These are phyloP conservation scores for Naematelia encephala DNA, from an alignment of 768 basidiomycete genomes.

Conservation along the genomic window DNA sequence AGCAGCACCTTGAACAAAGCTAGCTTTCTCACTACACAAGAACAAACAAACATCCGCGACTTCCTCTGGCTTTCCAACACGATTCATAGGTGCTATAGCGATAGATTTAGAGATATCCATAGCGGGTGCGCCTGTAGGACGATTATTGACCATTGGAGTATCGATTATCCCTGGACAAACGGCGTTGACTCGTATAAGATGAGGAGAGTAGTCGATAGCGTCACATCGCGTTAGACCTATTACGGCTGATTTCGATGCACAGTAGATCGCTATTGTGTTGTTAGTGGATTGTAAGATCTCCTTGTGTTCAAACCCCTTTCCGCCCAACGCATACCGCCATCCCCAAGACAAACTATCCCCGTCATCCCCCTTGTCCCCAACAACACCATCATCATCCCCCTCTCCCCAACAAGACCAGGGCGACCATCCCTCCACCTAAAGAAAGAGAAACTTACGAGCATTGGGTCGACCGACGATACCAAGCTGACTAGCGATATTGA, in stretches of 20 bases:
- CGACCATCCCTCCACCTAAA: too few species aligned
- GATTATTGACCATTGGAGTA: constrained; percentile 26
- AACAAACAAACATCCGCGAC: constrained; percentile 27
- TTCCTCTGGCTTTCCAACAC: constrained; percentile 24
- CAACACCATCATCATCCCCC: too few species aligned
- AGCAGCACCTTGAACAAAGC: constrained; percentile 26
- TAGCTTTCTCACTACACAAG: constrained; percentile 24
- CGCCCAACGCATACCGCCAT: too few species aligned
- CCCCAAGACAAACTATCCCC: too few species aligned
- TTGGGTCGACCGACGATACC: constrained; percentile 24
- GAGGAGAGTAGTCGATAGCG: constrained; percentile 26
- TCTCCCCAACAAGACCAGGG: too few species aligned
- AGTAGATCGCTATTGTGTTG: constrained; percentile 21
- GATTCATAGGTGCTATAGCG: constrained; percentile 31
- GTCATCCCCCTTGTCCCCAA: too few species aligned
- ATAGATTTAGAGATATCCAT: constrained; percentile 19
- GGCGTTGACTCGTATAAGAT: constrained; percentile 27
- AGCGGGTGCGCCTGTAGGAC: not conserved
- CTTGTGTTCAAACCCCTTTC: too few species aligned
- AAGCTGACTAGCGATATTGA: constrained; percentile 40
- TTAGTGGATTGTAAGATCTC: too few species aligned
- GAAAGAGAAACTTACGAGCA: constrained; percentile 24
- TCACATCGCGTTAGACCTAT: constrained; percentile 32
- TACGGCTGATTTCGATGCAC: constrained; percentile 30
- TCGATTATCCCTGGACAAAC: constrained; percentile 32